phyloP scores from a whole-genome alignment of 1,284 basidiomycete genomes.

The Crucibulum parvulum region DNA sequence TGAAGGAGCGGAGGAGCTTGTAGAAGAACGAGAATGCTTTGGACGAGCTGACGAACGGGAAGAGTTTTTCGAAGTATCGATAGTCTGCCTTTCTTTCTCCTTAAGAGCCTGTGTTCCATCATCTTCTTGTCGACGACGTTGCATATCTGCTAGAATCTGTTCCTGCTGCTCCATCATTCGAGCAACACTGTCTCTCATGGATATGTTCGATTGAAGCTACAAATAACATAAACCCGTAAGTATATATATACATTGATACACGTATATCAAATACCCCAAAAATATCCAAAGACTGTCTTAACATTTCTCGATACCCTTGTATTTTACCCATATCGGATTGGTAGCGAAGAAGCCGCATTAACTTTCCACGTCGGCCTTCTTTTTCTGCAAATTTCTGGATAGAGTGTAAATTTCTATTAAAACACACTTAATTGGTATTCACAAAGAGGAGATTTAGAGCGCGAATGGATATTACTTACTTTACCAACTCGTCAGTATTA shows the following conservation, averaged over 20 bases:
- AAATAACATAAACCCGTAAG: neutral
- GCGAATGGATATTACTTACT: neutral
- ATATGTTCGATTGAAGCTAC: neutral
- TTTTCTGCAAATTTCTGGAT: neutral
- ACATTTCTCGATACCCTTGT: neutral
- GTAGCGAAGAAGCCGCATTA: neutral
- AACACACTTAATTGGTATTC: neutral
- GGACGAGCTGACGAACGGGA: neutral
- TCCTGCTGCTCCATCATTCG: neutral
- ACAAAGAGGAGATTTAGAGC: neutral
- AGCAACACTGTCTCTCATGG: neutral
- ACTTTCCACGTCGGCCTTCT: neutral
- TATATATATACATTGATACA: neutral
- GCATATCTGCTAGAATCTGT: neutral
- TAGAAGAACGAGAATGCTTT: neutral
- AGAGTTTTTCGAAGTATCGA: neutral
- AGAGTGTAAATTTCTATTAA: neutral
- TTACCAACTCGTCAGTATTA: neutral
- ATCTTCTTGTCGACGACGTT: neutral
- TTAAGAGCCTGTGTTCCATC: neutral
- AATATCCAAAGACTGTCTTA: neutral
- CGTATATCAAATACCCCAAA: neutral
- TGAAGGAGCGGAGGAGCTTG: neutral
- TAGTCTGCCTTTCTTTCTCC: neutral
- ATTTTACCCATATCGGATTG: conserved; percentile 1